Evolutionary conservation across 306 rosid genomes (phyloP).

Genomic region (Prunus mume): DNA sequence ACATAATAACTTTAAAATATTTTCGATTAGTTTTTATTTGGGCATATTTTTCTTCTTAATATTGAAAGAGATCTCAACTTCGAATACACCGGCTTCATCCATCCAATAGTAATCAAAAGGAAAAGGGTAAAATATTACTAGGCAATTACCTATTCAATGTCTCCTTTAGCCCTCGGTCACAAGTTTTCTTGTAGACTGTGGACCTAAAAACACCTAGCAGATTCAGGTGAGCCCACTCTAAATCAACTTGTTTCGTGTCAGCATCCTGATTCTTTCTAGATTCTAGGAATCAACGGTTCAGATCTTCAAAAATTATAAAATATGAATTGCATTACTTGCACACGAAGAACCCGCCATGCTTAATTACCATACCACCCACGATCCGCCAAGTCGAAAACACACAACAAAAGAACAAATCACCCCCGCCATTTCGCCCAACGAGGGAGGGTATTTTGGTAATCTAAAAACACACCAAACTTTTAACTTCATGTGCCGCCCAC

Average conservation of each 20-base stretch:
- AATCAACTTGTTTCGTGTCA: constrained; percentile 13
- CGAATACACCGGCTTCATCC: too few relatives aligned
- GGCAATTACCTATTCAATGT: not conserved
- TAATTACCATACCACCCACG: not conserved
- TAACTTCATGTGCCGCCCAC: constrained; percentile 64
- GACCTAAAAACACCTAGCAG: not conserved
- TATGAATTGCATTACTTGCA: constrained; percentile 11
- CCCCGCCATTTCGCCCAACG: not conserved
- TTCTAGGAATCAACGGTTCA: constrained; percentile 16
- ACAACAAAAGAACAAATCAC: not conserved
- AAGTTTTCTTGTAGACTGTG: not conserved
- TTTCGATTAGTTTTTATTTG: too few relatives aligned
- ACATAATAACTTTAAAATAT: not conserved
- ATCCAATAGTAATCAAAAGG: not conserved
- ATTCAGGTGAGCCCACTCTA: constrained; percentile 16
- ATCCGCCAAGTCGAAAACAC: not conserved
- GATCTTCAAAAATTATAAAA: not conserved
- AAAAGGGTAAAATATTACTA: not conserved
- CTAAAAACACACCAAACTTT: constrained; percentile 17
- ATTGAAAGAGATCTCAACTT: too few relatives aligned
- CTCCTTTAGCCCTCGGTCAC: not conserved
- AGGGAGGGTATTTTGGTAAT: constrained; percentile 25
- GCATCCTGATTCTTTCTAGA: not conserved
- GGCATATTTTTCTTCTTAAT: too few relatives aligned
- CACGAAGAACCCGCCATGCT: constrained; percentile 7